Base-by-base conservation (phyloP, 768 basidiomycete genomes). In the Pilatotrama ljubarskyi region DNA sequence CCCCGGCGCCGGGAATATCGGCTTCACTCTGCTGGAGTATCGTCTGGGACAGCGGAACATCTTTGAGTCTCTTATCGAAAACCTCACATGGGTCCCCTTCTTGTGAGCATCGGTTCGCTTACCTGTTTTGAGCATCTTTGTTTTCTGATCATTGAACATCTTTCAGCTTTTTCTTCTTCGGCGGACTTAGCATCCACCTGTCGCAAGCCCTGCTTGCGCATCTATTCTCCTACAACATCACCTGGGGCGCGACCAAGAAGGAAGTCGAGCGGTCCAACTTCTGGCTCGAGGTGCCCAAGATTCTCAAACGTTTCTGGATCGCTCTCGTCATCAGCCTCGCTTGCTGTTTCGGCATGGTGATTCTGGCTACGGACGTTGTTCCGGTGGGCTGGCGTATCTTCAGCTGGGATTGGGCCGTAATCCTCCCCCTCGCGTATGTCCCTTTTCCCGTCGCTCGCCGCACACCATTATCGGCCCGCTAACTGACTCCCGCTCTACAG, bases 181-280 rank as follows among this genome's bases (percentile, higher is more conserved):
- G 79, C n/a, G 83, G 85, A 0, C 76, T 85, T 58, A 77, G 79
- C 26, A 76, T 83, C 50, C 84, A 84, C 40, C 73, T 85, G 57
- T 75, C 78, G 1, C 70, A 78, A 26, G 82, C 85, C 2, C 75
- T 86, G 43, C 72, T 82, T 37, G 78, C 82, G 0, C 84, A 86
- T 69, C 26, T 85, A 17, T 80, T 84, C 66, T 82, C 82, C n/a
- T 85, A 83, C 64, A 78, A 86, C 67, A 80, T 82, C 68, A 73
- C 72, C 5, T 86, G 84, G 85, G 75, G 78, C 3, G 78, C 83
- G 26, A 86, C 85, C 2, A 80, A 82, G 65, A 94, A 93, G 82
- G 89, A 91, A 73, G 91, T 95, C 36, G 88, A 94, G 72, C 80
- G 84, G 44, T 91, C 89, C 2, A 95, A 94, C 69, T 94, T 95